Evolutionary conservation across 2,329 filamentous ascomycete genomes (phyloP).

Genomic region (Alternaria gaisen): DNA sequence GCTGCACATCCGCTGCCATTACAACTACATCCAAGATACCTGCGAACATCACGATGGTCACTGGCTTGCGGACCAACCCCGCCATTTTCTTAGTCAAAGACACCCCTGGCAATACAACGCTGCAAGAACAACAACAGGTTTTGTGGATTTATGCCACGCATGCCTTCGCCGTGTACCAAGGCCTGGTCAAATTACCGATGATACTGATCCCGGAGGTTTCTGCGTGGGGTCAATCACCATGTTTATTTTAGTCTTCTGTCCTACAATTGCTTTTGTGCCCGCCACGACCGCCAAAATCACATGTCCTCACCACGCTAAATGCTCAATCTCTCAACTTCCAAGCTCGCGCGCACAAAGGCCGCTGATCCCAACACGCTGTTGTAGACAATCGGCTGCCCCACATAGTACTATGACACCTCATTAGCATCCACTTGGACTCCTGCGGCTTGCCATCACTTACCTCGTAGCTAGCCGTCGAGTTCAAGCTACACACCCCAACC

Average conservation of each 20-base stretch:
- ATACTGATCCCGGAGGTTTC: not conserved
- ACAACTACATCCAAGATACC: conserved; percentile 5
- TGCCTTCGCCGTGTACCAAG: not conserved
- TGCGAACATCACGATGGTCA: not conserved
- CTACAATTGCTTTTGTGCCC: not conserved
- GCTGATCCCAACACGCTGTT: conserved; percentile 30
- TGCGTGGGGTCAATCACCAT: not conserved
- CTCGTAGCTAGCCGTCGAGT: conserved; percentile 34
- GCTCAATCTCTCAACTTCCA: conserved; percentile 29
- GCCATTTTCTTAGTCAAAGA: conserved; percentile 4
- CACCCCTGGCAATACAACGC: not conserved
- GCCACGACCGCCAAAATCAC: not conserved
- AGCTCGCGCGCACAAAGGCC: conserved; percentile 37
- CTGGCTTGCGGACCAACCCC: not conserved
- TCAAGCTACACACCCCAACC: conserved; percentile 37
- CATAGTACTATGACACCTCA: conserved; percentile 51
- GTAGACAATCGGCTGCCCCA: conserved; percentile 48
- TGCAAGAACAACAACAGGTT: conserved; percentile 1
- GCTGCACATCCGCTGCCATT: conserved; percentile 5
- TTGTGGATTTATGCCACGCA: not conserved
- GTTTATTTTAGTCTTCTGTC: not conserved
- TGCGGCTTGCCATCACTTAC: conserved; percentile 19
- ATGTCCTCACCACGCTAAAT: not conserved
- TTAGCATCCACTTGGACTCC: not conserved
- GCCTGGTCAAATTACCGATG: not conserved